Base-by-base conservation (phyloP, 2,329 filamentous ascomycete genomes). In the Leptoxyphium fumago region DNA sequence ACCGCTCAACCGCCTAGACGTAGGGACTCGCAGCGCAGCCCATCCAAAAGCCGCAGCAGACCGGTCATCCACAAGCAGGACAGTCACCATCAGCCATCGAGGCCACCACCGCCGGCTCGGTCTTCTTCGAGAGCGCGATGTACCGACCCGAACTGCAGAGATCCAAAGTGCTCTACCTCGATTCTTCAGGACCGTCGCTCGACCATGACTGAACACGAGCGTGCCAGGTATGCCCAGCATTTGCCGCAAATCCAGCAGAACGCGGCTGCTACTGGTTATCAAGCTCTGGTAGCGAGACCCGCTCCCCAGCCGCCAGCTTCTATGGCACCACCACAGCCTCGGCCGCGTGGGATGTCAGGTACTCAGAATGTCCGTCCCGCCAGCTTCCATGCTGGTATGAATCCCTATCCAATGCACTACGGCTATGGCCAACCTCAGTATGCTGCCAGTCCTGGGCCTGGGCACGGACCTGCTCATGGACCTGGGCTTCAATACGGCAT, bases 131-230 rank as follows among this genome's bases (percentile, higher is more conserved):
- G 51, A 68, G 70, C 50, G 70, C 71, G 48, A 64, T 68, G 61
- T 62, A 59, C 55, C 69, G 70, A 64, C 68, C 69, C 68, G 63
- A 72, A 50, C 17, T 66, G 64, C 53, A 56, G 46, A 34, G 52
- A 63, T 43, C 60, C 61, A 14, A 54, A 52, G 18, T 66, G 64
- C 47, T 15, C 38, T 11, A 48, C 47, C 30, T 41, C 40, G 34
- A 49, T 43, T 21, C 50, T 50, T 40, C n/a, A 40, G 3, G 52
- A 56, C 14, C 52, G 54, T 38, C 49, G 54, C 10, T 55, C 54
- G 39, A 52, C 52, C 8, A 30, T 56, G 32, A 45, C 43, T 29
- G 44, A 45, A 29, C 49, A 39, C 38, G 44, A 38, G 6, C 40
- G 29, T 21, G 38, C 42, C 26, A 28, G 11, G n/a, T 41, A 42